Conservation (phyloP, 257 asterid species). For the Thymus quinquecostatus region DNA sequence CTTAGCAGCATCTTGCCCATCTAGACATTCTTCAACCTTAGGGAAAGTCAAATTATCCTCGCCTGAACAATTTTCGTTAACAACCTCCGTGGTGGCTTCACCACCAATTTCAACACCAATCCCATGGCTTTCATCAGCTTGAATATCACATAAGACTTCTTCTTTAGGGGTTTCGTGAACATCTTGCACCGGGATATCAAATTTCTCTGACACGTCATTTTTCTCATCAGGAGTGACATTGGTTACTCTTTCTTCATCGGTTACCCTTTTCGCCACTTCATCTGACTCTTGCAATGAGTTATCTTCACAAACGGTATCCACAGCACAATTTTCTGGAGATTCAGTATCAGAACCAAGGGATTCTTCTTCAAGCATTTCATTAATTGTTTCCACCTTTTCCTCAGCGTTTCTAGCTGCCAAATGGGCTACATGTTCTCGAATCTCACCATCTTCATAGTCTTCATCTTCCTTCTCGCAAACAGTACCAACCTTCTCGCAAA, state of each 20-base stretch:
- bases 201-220: neutral
- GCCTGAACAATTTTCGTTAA: constrained; percentile 37
- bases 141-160: constrained; percentile 40
- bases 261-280: constrained; percentile 35
- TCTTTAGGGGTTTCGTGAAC: constrained; percentile 35
- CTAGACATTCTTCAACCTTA: constrained; percentile 48
- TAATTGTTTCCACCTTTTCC: constrained; percentile 25
- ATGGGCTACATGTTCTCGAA: constrained; percentile 55
- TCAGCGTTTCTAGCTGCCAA: constrained; percentile 32
- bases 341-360: constrained; percentile 37
- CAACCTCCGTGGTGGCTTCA: constrained; percentile 41
- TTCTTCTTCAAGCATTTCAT: constrained; percentile 17
- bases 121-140: constrained; percentile 40
- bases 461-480: constrained; percentile 58
- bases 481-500: constrained; percentile 1
- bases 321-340: constrained; percentile 34
- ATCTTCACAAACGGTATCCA: constrained; percentile 33
- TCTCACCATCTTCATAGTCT: constrained; percentile 90
- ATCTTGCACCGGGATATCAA: constrained; percentile 38
- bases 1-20: constrained; percentile 47
- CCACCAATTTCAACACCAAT: constrained; percentile 38
- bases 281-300: constrained; percentile 35
- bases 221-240: constrained; percentile 35
- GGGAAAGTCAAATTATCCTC: constrained; percentile 41
- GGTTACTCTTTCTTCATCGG: constrained; percentile 39